Conservation (phyloP, 208 protist genomes). For the Angomonas ambiguus region DNA sequence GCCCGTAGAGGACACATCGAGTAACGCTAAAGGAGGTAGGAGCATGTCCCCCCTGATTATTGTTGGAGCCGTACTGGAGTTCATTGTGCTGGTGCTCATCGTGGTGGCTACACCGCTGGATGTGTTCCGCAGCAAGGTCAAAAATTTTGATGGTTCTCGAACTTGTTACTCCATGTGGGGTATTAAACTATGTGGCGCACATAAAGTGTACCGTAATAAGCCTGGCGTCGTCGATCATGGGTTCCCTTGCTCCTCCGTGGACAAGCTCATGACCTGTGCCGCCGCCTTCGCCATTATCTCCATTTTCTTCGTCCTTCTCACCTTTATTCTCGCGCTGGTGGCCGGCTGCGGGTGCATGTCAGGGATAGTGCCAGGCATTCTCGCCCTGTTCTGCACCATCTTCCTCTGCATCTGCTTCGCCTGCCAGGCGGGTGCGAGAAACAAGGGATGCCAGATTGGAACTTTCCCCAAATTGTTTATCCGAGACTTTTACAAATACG, state of each 20-base stretch:
- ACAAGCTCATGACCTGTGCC: conserved; percentile 24
- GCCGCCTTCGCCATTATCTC: conserved; percentile 37
- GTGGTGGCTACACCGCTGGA: conserved; percentile 34
- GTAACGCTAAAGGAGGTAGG: neutral
- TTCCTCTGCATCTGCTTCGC: conserved; percentile 29
- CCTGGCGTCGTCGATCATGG: conserved; percentile 18
- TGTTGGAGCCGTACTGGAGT: conserved; percentile 19
- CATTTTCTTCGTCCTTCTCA: conserved; percentile 27
- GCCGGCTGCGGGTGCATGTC: conserved; percentile 14
- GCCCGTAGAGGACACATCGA: neutral
- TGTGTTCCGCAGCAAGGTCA: conserved; percentile 15
- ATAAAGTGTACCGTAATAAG: conserved; percentile 11
- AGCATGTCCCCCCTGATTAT: conserved; percentile 9
- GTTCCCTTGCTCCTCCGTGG: conserved; percentile 13
- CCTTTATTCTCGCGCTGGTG: conserved; percentile 18
- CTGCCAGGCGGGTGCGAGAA: conserved; percentile 22
- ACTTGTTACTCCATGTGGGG: conserved; percentile 41
- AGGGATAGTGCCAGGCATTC: conserved; percentile 13
- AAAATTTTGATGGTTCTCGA: neutral
- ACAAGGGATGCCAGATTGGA: conserved; percentile 13
- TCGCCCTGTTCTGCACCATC: conserved; percentile 16
- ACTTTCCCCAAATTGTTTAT: neutral
- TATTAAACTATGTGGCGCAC: conserved; percentile 16
- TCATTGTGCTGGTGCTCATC: conserved; percentile 29
- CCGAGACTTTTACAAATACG: conserved; percentile 29